These are phyloP conservation scores for Bruguiera parviflora DNA, from an alignment of 345 rosid genomes.

Conservation along the genomic window DNA sequence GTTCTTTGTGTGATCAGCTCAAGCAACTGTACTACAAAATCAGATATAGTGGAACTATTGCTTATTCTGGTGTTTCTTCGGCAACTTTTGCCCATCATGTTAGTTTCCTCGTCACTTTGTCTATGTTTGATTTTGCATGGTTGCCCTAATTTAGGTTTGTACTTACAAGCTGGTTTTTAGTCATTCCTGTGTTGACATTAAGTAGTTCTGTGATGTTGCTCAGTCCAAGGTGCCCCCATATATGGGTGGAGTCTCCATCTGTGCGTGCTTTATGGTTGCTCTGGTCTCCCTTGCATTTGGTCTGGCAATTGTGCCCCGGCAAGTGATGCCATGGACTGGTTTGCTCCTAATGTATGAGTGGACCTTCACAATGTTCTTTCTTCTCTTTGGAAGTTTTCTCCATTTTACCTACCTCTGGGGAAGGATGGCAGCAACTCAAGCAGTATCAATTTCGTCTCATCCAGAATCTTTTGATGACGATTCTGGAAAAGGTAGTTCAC, in stretches of 20 bases:
- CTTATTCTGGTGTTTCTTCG: constrained; percentile 57
- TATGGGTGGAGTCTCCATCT: constrained; percentile 63
- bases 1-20: constrained; percentile 55
- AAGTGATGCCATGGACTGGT: constrained; percentile 92
- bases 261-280: constrained; percentile 47
- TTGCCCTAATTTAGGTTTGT: neutral
- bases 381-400: constrained; percentile 65
- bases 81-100: constrained; percentile 56
- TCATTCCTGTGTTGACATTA: constrained; percentile 7
- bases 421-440: constrained; percentile 50
- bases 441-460: constrained; percentile 38
- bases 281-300: constrained; percentile 56
- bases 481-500: constrained; percentile 71
- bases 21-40: constrained; percentile 59
- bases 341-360: constrained; percentile 79
- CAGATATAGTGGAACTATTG: constrained; percentile 51
- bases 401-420: constrained; percentile 58
- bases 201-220: constrained; percentile 47
- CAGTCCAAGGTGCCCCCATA: constrained; percentile 58
- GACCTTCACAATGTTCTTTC: constrained; percentile 68
- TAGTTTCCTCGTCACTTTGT: constrained; percentile 5
- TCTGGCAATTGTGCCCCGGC: constrained; percentile 66
- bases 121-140: neutral
- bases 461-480: constrained; percentile 49
- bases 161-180: neutral